Evolutionary conservation across 768 basidiomycete genomes (phyloP), one percentile per base, ranked within the genome.

Genomic region (Mycena haematopus): DNA sequence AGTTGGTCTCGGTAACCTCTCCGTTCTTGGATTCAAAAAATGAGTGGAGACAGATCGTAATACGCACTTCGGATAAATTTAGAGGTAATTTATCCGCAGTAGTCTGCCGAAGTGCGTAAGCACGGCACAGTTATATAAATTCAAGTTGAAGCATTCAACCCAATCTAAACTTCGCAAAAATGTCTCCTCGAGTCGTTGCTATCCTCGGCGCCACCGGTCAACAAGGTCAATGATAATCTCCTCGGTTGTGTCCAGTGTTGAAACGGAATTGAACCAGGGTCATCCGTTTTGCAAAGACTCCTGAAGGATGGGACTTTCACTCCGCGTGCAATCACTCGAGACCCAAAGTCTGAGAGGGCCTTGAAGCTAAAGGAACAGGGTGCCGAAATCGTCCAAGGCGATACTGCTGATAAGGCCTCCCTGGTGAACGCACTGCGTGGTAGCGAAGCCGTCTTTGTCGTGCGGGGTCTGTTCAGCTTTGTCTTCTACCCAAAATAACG

Each of bases 391-490:
- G 64, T 56, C 0, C 19, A 63, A 36, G 66, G 57, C 11, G 59
- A 69, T 42, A 52, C 68, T 3, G 44, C 31, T 15, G 49, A 69
- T 22, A 62, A 50, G 9, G 58, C 62, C 6, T 68, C 66, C n/a
- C 24, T 69, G 13, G 62, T 62, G 21, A 52, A 63, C 27, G 68
- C 68, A n/a, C 35, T 69, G 29, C 29, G 33, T 17, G 68, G 67
- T 4, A 62, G 68, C 25, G 68, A 69, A 46, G 56, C 38, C 33
- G 67, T 69, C 14, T 69, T 69, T 49, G 68, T 54, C 15, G 68
- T 69, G 11, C 22, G 44, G 9, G 44, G n/a, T 9, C 8, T 17
- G 4, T 31, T 8, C 8, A n/a, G n/a, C 17, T n/a, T 31, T 31
- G 13, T 31, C 27, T n/a, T 31, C 14, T n/a, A 8, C 27, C 15